Evolutionary conservation across 2,329 filamentous ascomycete genomes (phyloP), one percentile per base, ranked within the genome.

Genomic region (Curvularia hawaiiensis): DNA sequence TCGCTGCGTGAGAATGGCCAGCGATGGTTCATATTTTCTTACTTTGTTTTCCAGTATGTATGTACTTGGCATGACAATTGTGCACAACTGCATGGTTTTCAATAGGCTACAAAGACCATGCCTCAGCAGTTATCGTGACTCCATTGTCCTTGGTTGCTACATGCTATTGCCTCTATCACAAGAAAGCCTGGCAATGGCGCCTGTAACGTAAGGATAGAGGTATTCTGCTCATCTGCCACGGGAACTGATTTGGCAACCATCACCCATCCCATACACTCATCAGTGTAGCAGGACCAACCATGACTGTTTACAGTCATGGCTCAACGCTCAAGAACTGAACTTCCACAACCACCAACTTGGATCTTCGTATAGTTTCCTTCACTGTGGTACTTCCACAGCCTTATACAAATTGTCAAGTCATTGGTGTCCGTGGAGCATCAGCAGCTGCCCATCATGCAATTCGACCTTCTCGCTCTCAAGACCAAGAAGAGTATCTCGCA

Each of bases 401-500:
- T 31, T 18, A 51, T 31, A 33, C 33, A 26, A 49, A 38, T 16
- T 43, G 33, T 31, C 50, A 28, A 50, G 38, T 20, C 26, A n/a
- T 26, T 43, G 39, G 26, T 31, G 44, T 51, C 24, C 24, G 45
- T 35, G 41, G 46, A 33, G 43, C 58, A 62, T 38, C 44, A 58
- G 22, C 60, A 58, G 56, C 52, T 38, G 64, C 47, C 54, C 59
- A 56, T 44, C 52, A 75, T 69, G 67, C 63, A 59, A 43, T 55
- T 74, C 35, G 68, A 67, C 52, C 66, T 63, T 38, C 61, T 74
- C 24, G 64, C 63, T 20, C 49, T 72, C 43, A 62, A 63, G 50
- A 66, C 67, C 12, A 74, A 67, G 54, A 72, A 70, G 60, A 74
- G 72, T 44, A 55, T 73, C 39, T 66, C 70, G 6, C 68, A 66